Evolutionary conservation across 2,329 filamentous ascomycete species (phyloP), one percentile per base, ranked within the genome.

Genomic region (Colletotrichum spaethianum): DNA sequence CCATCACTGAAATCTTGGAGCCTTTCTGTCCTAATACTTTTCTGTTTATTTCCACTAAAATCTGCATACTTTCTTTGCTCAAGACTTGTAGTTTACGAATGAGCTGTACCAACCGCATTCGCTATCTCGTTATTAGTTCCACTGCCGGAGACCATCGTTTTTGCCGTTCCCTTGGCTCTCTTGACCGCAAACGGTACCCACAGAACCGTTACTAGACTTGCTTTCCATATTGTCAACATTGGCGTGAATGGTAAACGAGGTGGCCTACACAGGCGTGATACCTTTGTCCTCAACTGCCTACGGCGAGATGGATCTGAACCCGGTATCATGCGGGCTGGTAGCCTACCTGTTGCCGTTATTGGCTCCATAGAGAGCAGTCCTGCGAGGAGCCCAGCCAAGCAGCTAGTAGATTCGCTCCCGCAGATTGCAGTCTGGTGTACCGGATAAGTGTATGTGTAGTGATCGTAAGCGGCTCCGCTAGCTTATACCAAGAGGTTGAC

Each of bases 81-180:
- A 40, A n/a, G n/a, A n/a, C 16, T 40, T 40, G 38, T 40, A 40
- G 11, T 40, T 14, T 12, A 12, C 11, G 16, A 40, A 40, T 83
- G 76, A 4, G 86, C 84, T 8, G 83, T 75, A 28, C 26, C 75
- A 62, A 3, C 75, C 72, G 1, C 44, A 76, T 0, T 86, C 86
- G 0, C 86, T 85, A 53, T 84, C 84, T 9, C 84, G 76, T 73
- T 88, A 86, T 74, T 87, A 82, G 74, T 87, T 88, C 0, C 82
- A 86, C 44, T 84, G 0, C 86, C 86, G 28, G 88, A 79, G 0
- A 84, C 71, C 84, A 88, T 85, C 0, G 83, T 81, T 46, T 61
- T 70, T 3, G 44, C 62, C 31, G 76, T 74, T 0, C 77, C 77
- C 48, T 79, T 76, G 1, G 76, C 76, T 0, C 74, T 67, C 4